These are phyloP conservation scores for Aspergillus kassunensis DNA, from an alignment of 495 filamentous ascomycete species.

Conservation along the genomic window DNA sequence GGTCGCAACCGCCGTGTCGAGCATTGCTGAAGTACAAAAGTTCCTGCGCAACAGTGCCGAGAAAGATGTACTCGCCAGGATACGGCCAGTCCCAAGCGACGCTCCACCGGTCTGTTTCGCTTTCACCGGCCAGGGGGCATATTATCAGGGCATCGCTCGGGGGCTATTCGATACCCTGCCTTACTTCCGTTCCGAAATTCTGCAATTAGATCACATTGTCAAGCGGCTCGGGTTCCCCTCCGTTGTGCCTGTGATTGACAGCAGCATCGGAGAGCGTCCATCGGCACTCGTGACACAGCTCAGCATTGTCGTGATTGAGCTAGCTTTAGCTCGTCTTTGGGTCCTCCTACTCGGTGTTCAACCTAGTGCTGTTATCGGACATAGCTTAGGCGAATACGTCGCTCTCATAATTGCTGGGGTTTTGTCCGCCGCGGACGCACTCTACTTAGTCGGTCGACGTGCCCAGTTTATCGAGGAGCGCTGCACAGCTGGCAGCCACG, in stretches of 20 bases:
- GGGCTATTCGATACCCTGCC: slow-evolving; percentile 60
- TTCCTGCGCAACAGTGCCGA: slow-evolving; percentile 1
- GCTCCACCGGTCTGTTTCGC: slow-evolving; percentile 8
- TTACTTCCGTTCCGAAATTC: slow-evolving; percentile 65
- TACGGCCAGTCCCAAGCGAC: neutral
- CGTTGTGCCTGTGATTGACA: slow-evolving; percentile 61
- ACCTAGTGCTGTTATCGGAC: slow-evolving; percentile 76
- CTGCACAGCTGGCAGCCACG: slow-evolving; percentile 69
- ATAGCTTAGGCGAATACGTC: slow-evolving; percentile 86
- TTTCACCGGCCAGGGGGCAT: slow-evolving; percentile 41
- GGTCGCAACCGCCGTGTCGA: slow-evolving; percentile 21
- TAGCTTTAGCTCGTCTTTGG: slow-evolving; percentile 80
- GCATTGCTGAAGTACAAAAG: neutral
- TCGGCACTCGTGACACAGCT: slow-evolving; percentile 74
- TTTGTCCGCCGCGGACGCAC: slow-evolving; percentile 71
- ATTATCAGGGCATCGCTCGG: slow-evolving; percentile 59
- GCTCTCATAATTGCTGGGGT: slow-evolving; percentile 82
- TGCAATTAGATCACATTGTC: slow-evolving; percentile 63
- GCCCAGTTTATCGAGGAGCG: slow-evolving; percentile 71
- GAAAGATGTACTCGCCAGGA: neutral
- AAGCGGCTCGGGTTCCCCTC: slow-evolving; percentile 63
- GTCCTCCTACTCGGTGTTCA: slow-evolving; percentile 64
- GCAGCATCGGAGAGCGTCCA: slow-evolving; percentile 30
- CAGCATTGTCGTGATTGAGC: slow-evolving; percentile 65
- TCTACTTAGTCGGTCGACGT: slow-evolving; percentile 75